Evolutionary conservation across 345 rosid genomes (phyloP).

Genomic region (Eucalyptus fibrosa): DNA sequence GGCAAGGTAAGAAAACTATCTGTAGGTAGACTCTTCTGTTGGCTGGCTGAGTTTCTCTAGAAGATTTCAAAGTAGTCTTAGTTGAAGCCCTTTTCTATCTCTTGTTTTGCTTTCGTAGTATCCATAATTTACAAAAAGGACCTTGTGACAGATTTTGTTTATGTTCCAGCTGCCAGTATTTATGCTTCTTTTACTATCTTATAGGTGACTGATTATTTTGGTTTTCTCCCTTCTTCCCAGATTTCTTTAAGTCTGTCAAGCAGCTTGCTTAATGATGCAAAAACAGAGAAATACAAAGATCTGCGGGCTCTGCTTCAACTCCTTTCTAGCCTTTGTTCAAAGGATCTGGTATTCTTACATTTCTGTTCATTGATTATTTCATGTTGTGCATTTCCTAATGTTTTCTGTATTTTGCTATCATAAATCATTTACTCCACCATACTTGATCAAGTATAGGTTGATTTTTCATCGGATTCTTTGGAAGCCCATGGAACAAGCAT

Average conservation of each 20-base stretch:
- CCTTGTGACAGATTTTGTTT: not conserved
- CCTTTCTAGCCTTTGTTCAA: constrained; percentile 87
- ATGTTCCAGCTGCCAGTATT: not conserved
- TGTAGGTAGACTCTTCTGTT: not conserved
- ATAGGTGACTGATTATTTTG: not conserved
- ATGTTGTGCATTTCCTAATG: not conserved
- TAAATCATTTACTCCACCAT: not conserved
- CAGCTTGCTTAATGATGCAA: constrained; percentile 70
- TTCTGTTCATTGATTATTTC: not conserved
- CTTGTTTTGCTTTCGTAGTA: not conserved
- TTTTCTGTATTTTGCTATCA: not conserved
- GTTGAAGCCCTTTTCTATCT: not conserved
- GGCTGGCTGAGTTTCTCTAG: not conserved
- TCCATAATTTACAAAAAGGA: not conserved
- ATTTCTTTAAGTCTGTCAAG: constrained; percentile 66
- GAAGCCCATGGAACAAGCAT: constrained; percentile 64
- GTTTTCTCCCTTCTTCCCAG: constrained; percentile 16
- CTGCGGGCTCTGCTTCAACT: constrained; percentile 95
- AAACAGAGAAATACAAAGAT: constrained; percentile 82
- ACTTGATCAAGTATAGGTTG: constrained; percentile 39
- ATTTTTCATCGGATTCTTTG: constrained; percentile 74
- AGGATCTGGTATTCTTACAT: constrained; percentile 53
- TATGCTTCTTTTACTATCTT: not conserved
- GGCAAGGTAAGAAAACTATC: constrained; percentile 64
- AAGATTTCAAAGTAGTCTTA: not conserved